Evolutionary conservation across 768 basidiomycete species (phyloP).

Genomic region (Boletus subparvulus): DNA sequence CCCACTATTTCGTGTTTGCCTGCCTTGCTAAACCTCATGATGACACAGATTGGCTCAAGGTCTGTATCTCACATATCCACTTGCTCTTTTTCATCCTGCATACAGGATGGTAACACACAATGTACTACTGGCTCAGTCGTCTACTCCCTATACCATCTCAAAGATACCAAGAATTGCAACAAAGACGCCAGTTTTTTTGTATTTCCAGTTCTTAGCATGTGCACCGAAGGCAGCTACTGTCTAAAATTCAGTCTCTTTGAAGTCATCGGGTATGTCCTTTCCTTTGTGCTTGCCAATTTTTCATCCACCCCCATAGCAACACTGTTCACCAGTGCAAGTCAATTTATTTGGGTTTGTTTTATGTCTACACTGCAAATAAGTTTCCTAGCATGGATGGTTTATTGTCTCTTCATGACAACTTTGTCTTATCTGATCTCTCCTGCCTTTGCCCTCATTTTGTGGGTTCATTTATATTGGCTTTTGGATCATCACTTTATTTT

Average conservation of each 20-base stretch:
- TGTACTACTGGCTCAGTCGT: slow-evolving; percentile 92
- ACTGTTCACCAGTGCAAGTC: slow-evolving; percentile 89
- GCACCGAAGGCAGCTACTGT: slow-evolving; percentile 86
- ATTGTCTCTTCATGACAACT: slow-evolving; percentile 18
- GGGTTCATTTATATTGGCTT: slow-evolving; percentile 11
- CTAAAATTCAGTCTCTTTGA: slow-evolving; percentile 78
- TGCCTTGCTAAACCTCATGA: slow-evolving; percentile 86
- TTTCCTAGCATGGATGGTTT: slow-evolving; percentile 94
- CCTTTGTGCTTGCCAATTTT: not conserved
- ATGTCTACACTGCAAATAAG: slow-evolving; percentile 95
- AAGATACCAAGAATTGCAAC: slow-evolving; percentile 61
- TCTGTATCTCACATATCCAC: slow-evolving; percentile 33
- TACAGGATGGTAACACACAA: slow-evolving; percentile 84
- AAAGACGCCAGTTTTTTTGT: slow-evolving; percentile 91
- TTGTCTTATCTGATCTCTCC: slow-evolving; percentile 24
- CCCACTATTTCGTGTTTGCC: slow-evolving; percentile 96
- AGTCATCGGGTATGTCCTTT: slow-evolving; percentile 75
- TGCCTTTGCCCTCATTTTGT: slow-evolving; percentile 13
- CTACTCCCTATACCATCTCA: slow-evolving; percentile 87
- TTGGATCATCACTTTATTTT: slow-evolving; percentile 20
- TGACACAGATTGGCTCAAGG: slow-evolving; percentile 84
- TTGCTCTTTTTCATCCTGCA: not conserved
- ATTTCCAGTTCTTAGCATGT: slow-evolving; percentile 89
- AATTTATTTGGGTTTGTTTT: slow-evolving; percentile 85
- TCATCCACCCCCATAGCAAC: slow-evolving; percentile 47